These are phyloP conservation scores for Mucor lusitanicus DNA, from an alignment of 371 early-diverging fungal species.

Conservation along the genomic window DNA sequence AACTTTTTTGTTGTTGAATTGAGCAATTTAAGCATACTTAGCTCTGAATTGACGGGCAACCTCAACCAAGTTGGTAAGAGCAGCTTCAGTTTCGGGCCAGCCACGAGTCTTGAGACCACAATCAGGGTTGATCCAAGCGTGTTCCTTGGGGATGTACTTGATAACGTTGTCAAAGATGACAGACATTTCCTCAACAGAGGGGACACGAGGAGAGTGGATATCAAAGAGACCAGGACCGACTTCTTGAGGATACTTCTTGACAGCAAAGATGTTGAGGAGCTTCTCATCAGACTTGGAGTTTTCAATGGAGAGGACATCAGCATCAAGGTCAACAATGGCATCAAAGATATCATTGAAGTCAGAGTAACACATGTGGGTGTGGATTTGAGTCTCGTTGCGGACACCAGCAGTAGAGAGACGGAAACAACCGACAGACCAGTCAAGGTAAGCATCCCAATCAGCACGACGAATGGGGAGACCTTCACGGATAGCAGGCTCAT, in stretches of 20 bases:
- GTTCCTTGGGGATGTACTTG: slow-evolving; percentile 73
- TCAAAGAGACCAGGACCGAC: slow-evolving; percentile 91
- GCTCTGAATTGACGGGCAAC: slow-evolving; percentile 77
- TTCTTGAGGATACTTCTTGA: slow-evolving; percentile 83
- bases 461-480: slow-evolving; percentile 91
- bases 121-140: slow-evolving; percentile 97
- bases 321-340: slow-evolving; percentile 88
- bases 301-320: slow-evolving; percentile 94
- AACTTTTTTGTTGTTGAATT: slow-evolving; percentile 16
- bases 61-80: slow-evolving; percentile 83
- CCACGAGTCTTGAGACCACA: slow-evolving; percentile 97
- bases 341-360: slow-evolving; percentile 98
- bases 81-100: slow-evolving; percentile 90
- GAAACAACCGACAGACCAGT: slow-evolving; percentile 96
- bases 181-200: slow-evolving; percentile 87
- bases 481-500: slow-evolving; percentile 98
- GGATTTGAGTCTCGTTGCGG: slow-evolving; percentile 89
- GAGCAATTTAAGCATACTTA: slow-evolving; percentile 24
- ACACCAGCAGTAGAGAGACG: slow-evolving; percentile 90
- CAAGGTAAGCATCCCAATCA: slow-evolving; percentile 88
- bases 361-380: slow-evolving; percentile 97
- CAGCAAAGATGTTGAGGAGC: slow-evolving; percentile 85
- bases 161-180: slow-evolving; percentile 77
- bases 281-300: slow-evolving; percentile 95
- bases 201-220: slow-evolving; percentile 96